Base-by-base conservation (phyloP, 257 asterid genomes). In the Orobanche coerulescens region DNA sequence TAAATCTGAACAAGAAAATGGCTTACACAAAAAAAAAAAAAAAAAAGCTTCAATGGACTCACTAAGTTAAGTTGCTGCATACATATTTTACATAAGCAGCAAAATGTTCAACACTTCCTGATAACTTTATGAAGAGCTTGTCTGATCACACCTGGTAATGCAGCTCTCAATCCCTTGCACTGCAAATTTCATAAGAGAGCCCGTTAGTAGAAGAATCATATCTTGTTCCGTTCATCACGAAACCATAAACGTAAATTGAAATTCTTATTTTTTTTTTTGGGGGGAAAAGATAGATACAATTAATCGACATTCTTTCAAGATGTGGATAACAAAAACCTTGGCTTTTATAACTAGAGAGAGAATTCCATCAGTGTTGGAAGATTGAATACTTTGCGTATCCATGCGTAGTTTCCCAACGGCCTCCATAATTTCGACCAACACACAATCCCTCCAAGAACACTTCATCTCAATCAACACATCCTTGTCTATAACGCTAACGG, bases 281-380 rank as follows among this genome's bases (percentile, higher is more conserved):
- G n/a, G n/a, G n/a, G n/a, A n/a, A n/a, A n/a, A n/a, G n/a, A n/a
- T n/a, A n/a, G n/a, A n/a, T n/a, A n/a, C n/a, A n/a, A n/a, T n/a
- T 15, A 51, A 51, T 26, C 16, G n/a, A 18, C 36, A 36, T 61
- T 58, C 39, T 13, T 26, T n/a, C n/a, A n/a, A n/a, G 58, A 13
- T 30, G 42, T 19, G 30, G 24, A 44, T 42, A 66, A 24, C 80
- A 16, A 53, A 16, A 53, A 93, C 99, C 99, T 93, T 82, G 61
- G 96, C 85, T 65, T 75, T 85, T 44, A 87, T 52, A 37, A 83
- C 66, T 56, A 82, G 43, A 42, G 74, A 77, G 58, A 93, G 79
- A 66, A 70, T 65, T 58, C 94, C 99, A 53, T 85, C 80, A 2
- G n/a, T 26, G 31, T 78, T 87, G 18, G 96, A 80, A 28, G 97